Conservation (phyloP, 2,329 filamentous ascomycete species). For the Neofusicoccum laricinum region DNA sequence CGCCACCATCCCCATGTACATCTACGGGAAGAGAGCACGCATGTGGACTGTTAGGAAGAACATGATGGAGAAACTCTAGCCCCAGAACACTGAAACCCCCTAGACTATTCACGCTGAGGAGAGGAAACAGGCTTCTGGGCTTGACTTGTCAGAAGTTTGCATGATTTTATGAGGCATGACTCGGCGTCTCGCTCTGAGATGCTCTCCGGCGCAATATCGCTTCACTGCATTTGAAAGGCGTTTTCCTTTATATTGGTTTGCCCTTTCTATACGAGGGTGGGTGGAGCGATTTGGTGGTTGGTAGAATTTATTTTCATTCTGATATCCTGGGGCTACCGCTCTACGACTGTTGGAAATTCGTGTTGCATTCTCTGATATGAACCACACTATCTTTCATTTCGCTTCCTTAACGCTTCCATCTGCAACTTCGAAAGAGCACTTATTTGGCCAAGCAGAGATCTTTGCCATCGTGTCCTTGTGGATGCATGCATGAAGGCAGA, state of each 20-base stretch:
- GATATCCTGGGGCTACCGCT: not conserved
- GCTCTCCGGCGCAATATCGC: not conserved
- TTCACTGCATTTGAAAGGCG: not conserved
- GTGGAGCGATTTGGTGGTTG: not conserved
- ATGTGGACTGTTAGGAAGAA: constrained; percentile 93
- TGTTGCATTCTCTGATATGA: too few species aligned
- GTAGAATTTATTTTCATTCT: not conserved
- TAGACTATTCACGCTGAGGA: too few species aligned
- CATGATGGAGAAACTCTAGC: constrained; percentile 74
- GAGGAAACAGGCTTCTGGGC: not conserved
- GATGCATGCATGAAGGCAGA: too few species aligned
- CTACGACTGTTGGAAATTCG: not conserved
- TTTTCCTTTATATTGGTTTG: not conserved
- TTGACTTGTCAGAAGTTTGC: not conserved
- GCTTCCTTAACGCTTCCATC: too few species aligned
- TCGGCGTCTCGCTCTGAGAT: not conserved
- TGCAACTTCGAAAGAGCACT: too few species aligned
- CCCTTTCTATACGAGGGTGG: not conserved
- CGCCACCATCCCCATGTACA: constrained; percentile 85
- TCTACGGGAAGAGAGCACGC: constrained; percentile 82
- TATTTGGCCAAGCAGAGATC: too few species aligned
- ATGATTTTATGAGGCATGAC: constrained; percentile 3
- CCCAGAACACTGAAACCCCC: too few species aligned
- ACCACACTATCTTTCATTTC: too few species aligned
- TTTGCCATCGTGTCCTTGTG: too few species aligned